These are phyloP conservation scores for Pichia nanzhaoensis DNA, from an alignment of 805 yeast genomes.

Conservation along the genomic window DNA sequence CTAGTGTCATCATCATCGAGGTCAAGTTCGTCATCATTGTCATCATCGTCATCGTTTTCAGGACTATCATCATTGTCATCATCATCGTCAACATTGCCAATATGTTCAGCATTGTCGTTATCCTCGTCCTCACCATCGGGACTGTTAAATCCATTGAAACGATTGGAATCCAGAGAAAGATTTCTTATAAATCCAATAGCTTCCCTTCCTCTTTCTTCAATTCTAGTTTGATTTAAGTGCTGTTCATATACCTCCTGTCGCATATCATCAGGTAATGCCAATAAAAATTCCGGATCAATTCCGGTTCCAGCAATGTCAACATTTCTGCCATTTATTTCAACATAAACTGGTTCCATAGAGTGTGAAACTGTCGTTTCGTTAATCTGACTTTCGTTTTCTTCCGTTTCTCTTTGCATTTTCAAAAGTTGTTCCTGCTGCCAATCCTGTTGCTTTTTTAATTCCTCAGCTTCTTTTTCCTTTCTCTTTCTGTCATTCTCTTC, in stretches of 20 bases:
- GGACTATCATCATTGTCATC: constrained; percentile 19
- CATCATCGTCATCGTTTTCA: constrained; percentile 16
- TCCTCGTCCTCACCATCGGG: constrained; percentile 12
- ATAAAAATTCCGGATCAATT: constrained; percentile 84
- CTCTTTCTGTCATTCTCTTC: constrained; percentile 24
- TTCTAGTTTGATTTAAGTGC: constrained; percentile 71
- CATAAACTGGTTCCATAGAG: constrained; percentile 49
- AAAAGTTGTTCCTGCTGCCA: constrained; percentile 27
- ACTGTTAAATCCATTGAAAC: constrained; percentile 22
- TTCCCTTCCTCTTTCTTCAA: constrained; percentile 33
- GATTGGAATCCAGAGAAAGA: constrained; percentile 2
- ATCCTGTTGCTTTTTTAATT: constrained; percentile 30
- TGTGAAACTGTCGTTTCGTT: constrained; percentile 12
- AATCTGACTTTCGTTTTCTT: constrained; percentile 26
- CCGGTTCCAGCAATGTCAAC: constrained; percentile 87
- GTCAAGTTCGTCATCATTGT: constrained; percentile 16
- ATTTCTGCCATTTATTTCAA: constrained; percentile 66
- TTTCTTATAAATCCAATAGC: constrained; percentile 6
- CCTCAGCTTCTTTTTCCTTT: constrained; percentile 12
- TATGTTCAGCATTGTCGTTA: constrained; percentile 11
- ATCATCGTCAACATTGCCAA: constrained; percentile 22
- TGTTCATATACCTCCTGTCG: constrained; percentile 87
- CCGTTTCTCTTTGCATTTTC: not conserved
- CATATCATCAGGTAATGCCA: constrained; percentile 89
- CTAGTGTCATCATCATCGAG: constrained; percentile 20